Percentiles rank a stretch among this genome's conserved stretches.
phyloP scores from a whole-genome alignment of 2,329 filamentous ascomycete species.

The Neopestalotiopsis rosae region DNA sequence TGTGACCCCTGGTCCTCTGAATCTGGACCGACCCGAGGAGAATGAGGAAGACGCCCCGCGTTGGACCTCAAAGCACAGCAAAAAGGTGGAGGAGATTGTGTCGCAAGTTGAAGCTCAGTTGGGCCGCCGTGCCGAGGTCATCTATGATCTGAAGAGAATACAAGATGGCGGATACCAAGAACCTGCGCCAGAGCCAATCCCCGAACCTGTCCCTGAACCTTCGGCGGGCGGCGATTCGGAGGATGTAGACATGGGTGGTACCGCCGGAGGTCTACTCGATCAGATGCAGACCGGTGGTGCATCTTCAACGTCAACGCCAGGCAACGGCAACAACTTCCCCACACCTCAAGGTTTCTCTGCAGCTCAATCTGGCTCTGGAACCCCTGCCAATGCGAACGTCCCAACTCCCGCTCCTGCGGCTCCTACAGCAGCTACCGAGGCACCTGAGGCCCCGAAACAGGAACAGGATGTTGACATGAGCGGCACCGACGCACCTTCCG shows the following conservation, averaged over 20 bases:
- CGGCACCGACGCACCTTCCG: constrained; percentile 50
- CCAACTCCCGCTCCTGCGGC: constrained; percentile 49
- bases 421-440: constrained; percentile 15
- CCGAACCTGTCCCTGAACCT: constrained; percentile 19
- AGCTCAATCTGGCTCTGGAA: constrained; percentile 60
- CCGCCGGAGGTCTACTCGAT: constrained; percentile 68
- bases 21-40: constrained; percentile 62
- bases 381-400: constrained; percentile 55
- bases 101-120: constrained; percentile 74
- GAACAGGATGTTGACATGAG: constrained; percentile 60
- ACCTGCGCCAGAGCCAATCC: constrained; percentile 49
- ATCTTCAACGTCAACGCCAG: constrained; percentile 64
- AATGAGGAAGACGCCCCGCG: constrained; percentile 52
- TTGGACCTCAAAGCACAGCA: constrained; percentile 48
- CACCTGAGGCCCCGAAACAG: constrained; percentile 22
- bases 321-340: constrained; percentile 62
- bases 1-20: constrained; percentile 65
- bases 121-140: constrained; percentile 68
- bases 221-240: constrained; percentile 50
- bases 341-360: constrained; percentile 66
- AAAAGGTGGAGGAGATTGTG: constrained; percentile 74
- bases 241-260: constrained; percentile 69
- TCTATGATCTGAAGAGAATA: constrained; percentile 71
- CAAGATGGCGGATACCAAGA: constrained; percentile 81
- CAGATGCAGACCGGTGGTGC: constrained; percentile 69